Evolutionary conservation across 1,284 basidiomycete genomes (phyloP).

Genomic region (Cryptococcus maquisensis): DNA sequence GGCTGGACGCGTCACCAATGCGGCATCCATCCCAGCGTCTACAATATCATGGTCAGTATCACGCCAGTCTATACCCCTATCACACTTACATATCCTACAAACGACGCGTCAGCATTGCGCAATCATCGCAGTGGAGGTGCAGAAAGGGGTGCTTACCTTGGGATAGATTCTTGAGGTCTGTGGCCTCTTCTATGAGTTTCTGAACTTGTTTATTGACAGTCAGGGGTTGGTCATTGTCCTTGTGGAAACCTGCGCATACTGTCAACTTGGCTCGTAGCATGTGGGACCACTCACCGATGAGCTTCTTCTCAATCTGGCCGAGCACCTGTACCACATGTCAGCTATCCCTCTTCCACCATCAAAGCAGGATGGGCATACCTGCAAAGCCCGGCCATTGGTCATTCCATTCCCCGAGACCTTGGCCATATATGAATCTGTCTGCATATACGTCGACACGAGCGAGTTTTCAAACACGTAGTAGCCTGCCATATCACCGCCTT

Average conservation of each 20-base stretch:
- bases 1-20: not conserved
- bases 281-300: constrained; percentile 23
- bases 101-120: not conserved
- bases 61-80: constrained; percentile 39
- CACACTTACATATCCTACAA: constrained; percentile 33
- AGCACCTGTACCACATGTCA: constrained; percentile 22
- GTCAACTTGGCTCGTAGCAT: not conserved
- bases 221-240: constrained; percentile 19
- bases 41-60: too few species aligned
- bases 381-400: constrained; percentile 39
- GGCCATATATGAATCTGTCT: constrained; percentile 35
- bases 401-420: constrained; percentile 27
- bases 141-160: constrained; percentile 29
- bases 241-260: constrained; percentile 17
- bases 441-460: constrained; percentile 18
- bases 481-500: constrained; percentile 12
- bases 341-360: not conserved
- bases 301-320: constrained; percentile 39
- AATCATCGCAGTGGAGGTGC: not conserved
- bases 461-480: constrained; percentile 27
- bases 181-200: constrained; percentile 82
- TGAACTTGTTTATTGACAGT: constrained; percentile 72
- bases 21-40: not conserved
- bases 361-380: constrained; percentile 16
- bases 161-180: constrained; percentile 73